phyloP scores from a whole-genome alignment of 306 rosid genomes.

The Elaeagnus macrophylla region DNA sequence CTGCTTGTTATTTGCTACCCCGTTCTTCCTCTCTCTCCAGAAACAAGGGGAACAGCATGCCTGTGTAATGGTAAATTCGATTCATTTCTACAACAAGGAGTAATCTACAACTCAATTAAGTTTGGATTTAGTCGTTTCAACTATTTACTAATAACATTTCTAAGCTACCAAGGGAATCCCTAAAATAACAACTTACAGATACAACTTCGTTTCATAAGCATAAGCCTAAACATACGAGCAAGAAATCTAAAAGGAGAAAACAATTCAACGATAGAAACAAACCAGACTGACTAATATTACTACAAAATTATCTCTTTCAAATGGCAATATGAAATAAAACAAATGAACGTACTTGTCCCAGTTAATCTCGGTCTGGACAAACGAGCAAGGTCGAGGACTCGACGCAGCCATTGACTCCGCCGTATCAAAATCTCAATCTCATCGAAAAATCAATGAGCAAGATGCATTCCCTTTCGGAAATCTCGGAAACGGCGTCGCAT shows the following conservation, averaged over 20 bases:
- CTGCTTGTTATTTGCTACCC: too few species aligned
- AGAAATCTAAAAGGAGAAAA: background rate
- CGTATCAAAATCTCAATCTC: background rate
- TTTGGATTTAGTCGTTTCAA: too few species aligned
- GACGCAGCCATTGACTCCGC: slow-evolving; percentile 40
- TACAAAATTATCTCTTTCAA: background rate
- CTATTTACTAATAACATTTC: too few species aligned
- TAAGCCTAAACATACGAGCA: too few species aligned
- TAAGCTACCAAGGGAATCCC: too few species aligned
- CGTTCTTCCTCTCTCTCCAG: too few species aligned
- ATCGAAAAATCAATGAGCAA: slow-evolving; percentile 12
- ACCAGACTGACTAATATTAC: background rate
- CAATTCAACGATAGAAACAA: background rate
- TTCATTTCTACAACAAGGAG: too few species aligned
- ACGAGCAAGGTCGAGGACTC: slow-evolving; percentile 33
- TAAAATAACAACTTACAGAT: too few species aligned
- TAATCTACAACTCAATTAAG: too few species aligned
- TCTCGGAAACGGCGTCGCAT: slow-evolving; percentile 4
- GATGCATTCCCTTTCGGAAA: background rate
- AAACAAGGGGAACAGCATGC: too few species aligned
- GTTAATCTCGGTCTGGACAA: slow-evolving; percentile 71
- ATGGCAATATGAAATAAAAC: background rate
- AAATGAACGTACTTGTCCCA: slow-evolving; percentile 69
- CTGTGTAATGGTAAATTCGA: too few species aligned
- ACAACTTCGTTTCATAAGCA: too few species aligned